Conservation (phyloP, 805 yeast genomes). For the Kluyveromyces lactis region DNA sequence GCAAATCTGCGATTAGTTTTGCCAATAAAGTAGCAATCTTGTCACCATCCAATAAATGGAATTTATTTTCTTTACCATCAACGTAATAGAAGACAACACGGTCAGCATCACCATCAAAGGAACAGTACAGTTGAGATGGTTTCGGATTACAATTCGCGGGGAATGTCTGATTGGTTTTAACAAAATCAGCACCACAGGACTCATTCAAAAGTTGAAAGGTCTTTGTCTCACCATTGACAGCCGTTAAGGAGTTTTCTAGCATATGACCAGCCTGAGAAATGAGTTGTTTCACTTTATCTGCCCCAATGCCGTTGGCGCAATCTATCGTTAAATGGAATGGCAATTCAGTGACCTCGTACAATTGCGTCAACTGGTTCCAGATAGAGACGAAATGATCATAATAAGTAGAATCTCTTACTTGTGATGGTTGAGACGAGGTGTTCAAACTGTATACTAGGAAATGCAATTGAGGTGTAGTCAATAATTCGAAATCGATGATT, state of each 20-base stretch:
- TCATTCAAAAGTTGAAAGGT: conserved; percentile 56
- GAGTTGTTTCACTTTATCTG: conserved; percentile 45
- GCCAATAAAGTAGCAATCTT: conserved; percentile 85
- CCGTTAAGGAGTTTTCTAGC: conserved; percentile 29
- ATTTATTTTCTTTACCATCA: conserved; percentile 23
- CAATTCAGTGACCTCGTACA: conserved; percentile 11
- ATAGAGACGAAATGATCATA: conserved; percentile 47
- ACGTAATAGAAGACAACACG: conserved; percentile 75
- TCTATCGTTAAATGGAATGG: conserved; percentile 53
- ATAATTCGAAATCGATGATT: conserved; percentile 47
- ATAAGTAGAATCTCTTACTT: conserved; percentile 65
- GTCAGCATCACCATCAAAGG: conserved; percentile 97
- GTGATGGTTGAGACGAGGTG: conserved; percentile 37
- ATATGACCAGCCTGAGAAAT: conserved; percentile 29
- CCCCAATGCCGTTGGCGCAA: conserved; percentile 97
- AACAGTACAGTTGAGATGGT: conserved; percentile 53
- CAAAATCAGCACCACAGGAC: conserved; percentile 92
- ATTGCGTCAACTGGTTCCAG: conserved; percentile 14
- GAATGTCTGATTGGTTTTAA: conserved; percentile 75
- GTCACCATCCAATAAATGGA: conserved; percentile 80
- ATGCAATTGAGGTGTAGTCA: conserved; percentile 94
- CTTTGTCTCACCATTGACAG: conserved; percentile 48
- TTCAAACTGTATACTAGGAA: conserved; percentile 70
- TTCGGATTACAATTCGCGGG: conserved; percentile 47
- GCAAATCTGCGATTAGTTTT: conserved; percentile 46